phyloP scores from a whole-genome alignment of 2,329 filamentous ascomycete genomes.

The Trichophyton equinum region DNA sequence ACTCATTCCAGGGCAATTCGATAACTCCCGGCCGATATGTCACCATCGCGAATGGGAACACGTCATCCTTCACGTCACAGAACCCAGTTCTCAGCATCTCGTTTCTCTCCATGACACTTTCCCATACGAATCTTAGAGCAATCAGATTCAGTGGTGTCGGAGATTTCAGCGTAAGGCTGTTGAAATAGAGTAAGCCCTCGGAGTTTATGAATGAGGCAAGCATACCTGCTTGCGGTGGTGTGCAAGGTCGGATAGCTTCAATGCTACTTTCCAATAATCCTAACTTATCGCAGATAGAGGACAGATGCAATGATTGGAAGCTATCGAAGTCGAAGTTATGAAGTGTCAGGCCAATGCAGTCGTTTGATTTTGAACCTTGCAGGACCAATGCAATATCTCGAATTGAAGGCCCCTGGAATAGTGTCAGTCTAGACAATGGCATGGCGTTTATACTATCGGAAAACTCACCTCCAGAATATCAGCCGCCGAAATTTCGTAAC shows the following conservation, averaged over 20 bases:
- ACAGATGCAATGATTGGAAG: constrained; percentile 38
- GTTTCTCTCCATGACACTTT: constrained; percentile 40
- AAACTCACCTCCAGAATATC: constrained; percentile 55
- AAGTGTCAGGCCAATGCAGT: background rate
- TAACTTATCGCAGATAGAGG: constrained; percentile 21
- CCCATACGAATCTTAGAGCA: constrained; percentile 49
- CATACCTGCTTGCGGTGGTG: constrained; percentile 67
- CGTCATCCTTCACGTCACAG: constrained; percentile 45
- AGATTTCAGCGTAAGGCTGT: constrained; percentile 49
- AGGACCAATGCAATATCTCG: constrained; percentile 23
- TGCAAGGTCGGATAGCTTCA: constrained; percentile 60
- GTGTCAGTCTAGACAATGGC: background rate
- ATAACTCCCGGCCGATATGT: constrained; percentile 37
- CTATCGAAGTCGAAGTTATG: constrained; percentile 35
- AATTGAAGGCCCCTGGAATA: constrained; percentile 25
- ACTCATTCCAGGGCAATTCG: constrained; percentile 29
- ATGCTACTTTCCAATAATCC: constrained; percentile 28
- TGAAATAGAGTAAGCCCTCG: constrained; percentile 59
- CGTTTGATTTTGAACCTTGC: constrained; percentile 31
- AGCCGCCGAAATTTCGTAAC: constrained; percentile 48
- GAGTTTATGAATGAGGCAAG: constrained; percentile 60
- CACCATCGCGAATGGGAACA: constrained; percentile 62
- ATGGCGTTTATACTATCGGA: background rate
- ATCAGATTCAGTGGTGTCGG: constrained; percentile 26
- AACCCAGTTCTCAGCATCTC: constrained; percentile 71